Base-by-base conservation (phyloP, 2,329 filamentous ascomycete species). In the Xylaria polymorpha region DNA sequence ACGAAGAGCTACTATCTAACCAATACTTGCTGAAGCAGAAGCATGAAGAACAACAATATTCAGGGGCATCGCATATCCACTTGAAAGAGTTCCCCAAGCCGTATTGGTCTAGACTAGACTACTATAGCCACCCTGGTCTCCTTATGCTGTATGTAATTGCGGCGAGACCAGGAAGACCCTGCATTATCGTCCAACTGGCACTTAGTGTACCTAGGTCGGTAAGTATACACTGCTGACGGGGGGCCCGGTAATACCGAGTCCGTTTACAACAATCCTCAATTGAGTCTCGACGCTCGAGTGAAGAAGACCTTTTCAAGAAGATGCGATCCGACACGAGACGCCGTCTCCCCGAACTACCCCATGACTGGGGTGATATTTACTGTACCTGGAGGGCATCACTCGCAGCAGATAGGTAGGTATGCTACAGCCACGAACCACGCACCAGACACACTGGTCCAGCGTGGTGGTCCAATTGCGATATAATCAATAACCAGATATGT, bases 81-180 rank as follows among this genome's bases (percentile, higher is more conserved):
- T 6, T 9, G 10, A 6, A 56, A 37, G 37, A 35, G 29, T 10
- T 37, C 22, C 18, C 60, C 44, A 22, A 8, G 43, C 35, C 22
- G 46, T 59, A 46, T 32, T 59, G 25, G 35, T 39, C 56, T 32
- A 43, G 59, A 20, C 32, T 43, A 35, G 46, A 43, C 44, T 29
- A 8, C 20, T 53, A 43, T 44, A 46, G 39, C 25, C 56, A 41
- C 56, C 37, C 25, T 44, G 37, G 51, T 55, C 51, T 37, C 32
- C 12, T 55, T 9, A 14, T 55, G 14, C 8, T 35, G 51, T 56
- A 37, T 37, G 29, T 32, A 22, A 56, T 15, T 37, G 32, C 51
- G 12, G 8, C 51, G 29, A 66, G 48, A 20, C 63, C 61, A 57
- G 37, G 35, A 53, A 50, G 62, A 58, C 62, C 53, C 63, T 66